phyloP scores from a whole-genome alignment of 192 early-diverging fungal genomes.

The Neocallimastix lanati region DNA sequence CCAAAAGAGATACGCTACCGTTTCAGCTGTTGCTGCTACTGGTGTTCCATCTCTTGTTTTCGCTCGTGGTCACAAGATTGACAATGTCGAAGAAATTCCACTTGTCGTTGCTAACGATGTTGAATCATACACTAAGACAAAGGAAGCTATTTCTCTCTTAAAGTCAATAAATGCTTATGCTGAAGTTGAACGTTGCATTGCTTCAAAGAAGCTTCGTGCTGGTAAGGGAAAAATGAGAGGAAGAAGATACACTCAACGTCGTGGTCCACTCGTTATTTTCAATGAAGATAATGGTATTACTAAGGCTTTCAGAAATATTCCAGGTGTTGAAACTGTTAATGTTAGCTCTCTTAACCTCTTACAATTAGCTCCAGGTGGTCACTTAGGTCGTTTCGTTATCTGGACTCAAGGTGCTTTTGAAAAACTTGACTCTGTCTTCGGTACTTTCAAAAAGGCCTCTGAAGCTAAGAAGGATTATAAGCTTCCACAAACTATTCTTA shows the following conservation, averaged over 20 bases:
- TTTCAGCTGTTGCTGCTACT: conserved; percentile 88
- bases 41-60: conserved; percentile 77
- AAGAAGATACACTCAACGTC: conserved; percentile 86
- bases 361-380: conserved; percentile 94
- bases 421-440: conserved; percentile 81
- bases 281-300: conserved; percentile 81
- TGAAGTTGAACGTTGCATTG: conserved; percentile 86
- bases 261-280: conserved; percentile 93
- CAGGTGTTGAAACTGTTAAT: conserved; percentile 87
- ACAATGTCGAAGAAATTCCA: conserved; percentile 80
- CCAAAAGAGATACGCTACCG: conserved; percentile 94
- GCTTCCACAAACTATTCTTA: conserved; percentile 68
- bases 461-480: conserved; percentile 80
- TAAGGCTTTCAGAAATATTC: conserved; percentile 95
- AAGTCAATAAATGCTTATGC: conserved; percentile 82
- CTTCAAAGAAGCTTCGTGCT: conserved; percentile 89
- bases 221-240: conserved; percentile 93
- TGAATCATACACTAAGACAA: conserved; percentile 77
- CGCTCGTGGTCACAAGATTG: conserved; percentile 93
- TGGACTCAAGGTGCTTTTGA: conserved; percentile 90
- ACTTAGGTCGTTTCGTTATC: conserved; percentile 97
- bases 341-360: conserved; percentile 88
- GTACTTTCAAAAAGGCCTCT: conserved; percentile 58
- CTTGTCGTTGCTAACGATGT: conserved; percentile 64
- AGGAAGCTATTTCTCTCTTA: conserved; percentile 76